These are phyloP conservation scores for Peniophora sp. DNA, from an alignment of 1,284 basidiomycete genomes.

Conservation along the genomic window DNA sequence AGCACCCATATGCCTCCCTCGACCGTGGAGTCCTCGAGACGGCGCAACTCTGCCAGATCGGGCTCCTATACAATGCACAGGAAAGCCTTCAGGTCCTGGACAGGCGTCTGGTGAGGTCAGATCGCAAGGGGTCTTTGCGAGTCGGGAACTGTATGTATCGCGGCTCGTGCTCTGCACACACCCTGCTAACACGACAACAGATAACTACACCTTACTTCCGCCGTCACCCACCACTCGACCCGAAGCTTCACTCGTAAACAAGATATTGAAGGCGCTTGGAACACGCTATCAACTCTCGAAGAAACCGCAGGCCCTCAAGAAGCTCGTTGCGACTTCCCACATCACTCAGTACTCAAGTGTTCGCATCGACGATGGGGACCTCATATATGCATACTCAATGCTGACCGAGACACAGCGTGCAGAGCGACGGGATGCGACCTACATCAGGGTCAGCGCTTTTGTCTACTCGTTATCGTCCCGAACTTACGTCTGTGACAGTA, in stretches of 20 bases:
- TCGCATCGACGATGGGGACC: slow-evolving; percentile 1
- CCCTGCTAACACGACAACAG: not conserved
- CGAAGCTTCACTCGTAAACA: not conserved
- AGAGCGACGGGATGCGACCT: not conserved
- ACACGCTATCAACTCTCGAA: not conserved
- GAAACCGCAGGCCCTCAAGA: not conserved
- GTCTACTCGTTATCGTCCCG: not conserved
- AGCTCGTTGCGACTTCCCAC: not conserved
- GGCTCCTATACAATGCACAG: slow-evolving; percentile 11
- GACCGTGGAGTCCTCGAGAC: slow-evolving; percentile 14
- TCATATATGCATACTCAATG: not conserved
- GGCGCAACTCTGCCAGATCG: slow-evolving; percentile 17
- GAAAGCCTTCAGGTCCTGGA: slow-evolving; percentile 7
- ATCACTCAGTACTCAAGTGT: not conserved
- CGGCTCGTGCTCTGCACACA: not conserved
- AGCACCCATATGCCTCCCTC: slow-evolving; percentile 18
- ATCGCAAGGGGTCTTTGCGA: not conserved
- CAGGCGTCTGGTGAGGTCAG: not conserved
- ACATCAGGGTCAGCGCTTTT: not conserved
- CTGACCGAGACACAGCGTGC: not conserved
- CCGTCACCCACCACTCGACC: not conserved
- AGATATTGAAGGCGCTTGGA: not conserved
- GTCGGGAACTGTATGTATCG: not conserved
- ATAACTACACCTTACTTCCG: not conserved
- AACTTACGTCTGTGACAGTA: not conserved